Evolutionary conservation across 441 rosid genomes (phyloP).

Genomic region (Brassica hybrid): DNA sequence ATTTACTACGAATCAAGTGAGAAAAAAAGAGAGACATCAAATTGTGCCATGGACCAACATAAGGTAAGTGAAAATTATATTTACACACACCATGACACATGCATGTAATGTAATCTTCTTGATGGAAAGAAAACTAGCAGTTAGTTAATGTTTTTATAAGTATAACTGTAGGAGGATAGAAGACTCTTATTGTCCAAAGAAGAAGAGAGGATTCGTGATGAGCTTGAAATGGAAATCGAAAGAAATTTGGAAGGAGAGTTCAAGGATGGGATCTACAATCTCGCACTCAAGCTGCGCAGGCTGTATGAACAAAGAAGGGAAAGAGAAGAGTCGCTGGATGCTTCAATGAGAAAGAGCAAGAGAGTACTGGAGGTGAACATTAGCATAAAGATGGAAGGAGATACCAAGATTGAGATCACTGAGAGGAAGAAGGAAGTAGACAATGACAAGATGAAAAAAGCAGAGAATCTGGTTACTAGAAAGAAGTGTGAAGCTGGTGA

Average conservation of each 20-base stretch:
- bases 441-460: constrained; percentile 12
- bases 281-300: constrained; percentile 68
- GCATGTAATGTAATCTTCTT: constrained; percentile 15
- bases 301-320: constrained; percentile 64
- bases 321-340: constrained; percentile 43
- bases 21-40: background rate
- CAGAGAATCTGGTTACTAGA: constrained; percentile 4
- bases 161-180: constrained; percentile 29
- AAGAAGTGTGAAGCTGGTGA: constrained; percentile 62
- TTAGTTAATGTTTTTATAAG: constrained; percentile 5
- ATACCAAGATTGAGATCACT: constrained; percentile 65
- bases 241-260: constrained; percentile 76
- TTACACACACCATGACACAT: constrained; percentile 5
- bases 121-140: background rate
- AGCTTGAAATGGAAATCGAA: constrained; percentile 75
- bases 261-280: constrained; percentile 71
- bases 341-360: constrained; percentile 41
- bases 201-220: constrained; percentile 64
- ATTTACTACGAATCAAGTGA: constrained; percentile 4
- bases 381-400: constrained; percentile 71
- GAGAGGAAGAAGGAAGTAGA: constrained; percentile 58
- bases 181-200: constrained; percentile 43
- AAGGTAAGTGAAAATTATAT: constrained; percentile 26
- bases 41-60: constrained; percentile 35
- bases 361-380: constrained; percentile 59